phyloP scores from a whole-genome alignment of 805 yeast species.

The Starmerella apis region DNA sequence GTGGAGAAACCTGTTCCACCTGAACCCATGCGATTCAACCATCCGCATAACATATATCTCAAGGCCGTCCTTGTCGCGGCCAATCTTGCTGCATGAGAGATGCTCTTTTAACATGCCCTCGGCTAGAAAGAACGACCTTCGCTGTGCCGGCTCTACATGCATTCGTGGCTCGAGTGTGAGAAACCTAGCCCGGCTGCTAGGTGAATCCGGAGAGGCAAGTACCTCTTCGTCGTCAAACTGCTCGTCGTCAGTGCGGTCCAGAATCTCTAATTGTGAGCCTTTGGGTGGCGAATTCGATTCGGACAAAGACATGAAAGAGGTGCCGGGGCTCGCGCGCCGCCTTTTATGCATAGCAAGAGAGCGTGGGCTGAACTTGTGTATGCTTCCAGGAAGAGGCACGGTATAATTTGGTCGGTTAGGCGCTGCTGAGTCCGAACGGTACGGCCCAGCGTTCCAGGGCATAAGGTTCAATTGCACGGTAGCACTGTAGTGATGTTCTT shows the following conservation, averaged over 20 bases:
- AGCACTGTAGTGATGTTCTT: background rate
- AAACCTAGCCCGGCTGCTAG: background rate
- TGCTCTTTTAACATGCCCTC: conserved; percentile 17
- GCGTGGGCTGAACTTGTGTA: background rate
- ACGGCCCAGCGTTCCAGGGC: conserved; percentile 6
- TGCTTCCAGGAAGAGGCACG: background rate
- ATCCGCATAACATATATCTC: conserved; percentile 12
- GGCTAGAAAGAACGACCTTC: conserved; percentile 14
- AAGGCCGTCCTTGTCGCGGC: conserved; percentile 14
- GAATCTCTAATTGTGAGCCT: background rate
- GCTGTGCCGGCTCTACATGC: conserved; percentile 6
- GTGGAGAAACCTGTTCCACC: conserved; percentile 15
- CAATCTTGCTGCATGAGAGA: conserved; percentile 8
- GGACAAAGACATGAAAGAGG: background rate
- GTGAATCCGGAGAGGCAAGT: background rate
- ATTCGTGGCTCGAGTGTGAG: background rate
- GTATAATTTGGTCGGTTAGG: background rate
- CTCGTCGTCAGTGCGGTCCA: background rate
- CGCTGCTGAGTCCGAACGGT: background rate
- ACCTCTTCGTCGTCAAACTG: background rate
- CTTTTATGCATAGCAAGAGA: background rate
- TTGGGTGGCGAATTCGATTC: background rate
- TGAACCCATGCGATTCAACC: conserved; percentile 18
- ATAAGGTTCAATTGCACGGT: background rate
- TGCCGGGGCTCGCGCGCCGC: background rate